Base-by-base conservation (phyloP, 192 early-diverging fungal species). In the Dissophora ornata region DNA sequence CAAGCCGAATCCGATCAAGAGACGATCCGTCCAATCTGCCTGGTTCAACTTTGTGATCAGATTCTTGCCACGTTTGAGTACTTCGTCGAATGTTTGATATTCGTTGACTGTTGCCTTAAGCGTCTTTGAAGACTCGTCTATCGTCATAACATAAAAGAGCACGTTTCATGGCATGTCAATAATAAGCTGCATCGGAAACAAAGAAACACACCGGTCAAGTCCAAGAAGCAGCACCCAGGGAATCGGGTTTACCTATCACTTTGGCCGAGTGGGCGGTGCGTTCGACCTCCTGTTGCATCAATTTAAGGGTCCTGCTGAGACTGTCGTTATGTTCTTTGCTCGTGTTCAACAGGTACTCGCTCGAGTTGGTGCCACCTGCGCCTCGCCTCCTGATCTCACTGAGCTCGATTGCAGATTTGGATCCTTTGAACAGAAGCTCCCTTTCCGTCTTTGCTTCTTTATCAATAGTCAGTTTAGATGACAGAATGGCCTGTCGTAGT, bases 221-320 rank as follows among this genome's bases (percentile, higher is more conserved):
- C n/a, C n/a, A n/a, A n/a, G n/a, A n/a, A n/a, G n/a, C n/a, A n/a
- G n/a, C n/a, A n/a, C n/a, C n/a, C n/a, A n/a, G n/a, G n/a, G n/a
- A n/a, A n/a, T n/a, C n/a, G n/a, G n/a, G n/a, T n/a, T 45, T 71
- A 89, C 89, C 87, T 19, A 91, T 68, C 11, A 86, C 46, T 52
- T 79, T 85, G 18, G 83, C 81, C 10, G 84, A 84, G 45, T 85
- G 79, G 8, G 82, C 55, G 42, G 87, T 90, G 40, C 84, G 84
- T 79, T 87, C 89, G 7, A 92, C 64, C 56, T 92, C 90, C 68
- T 87, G 81, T 19, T 84, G 81, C 87, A 92, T 89, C 42, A 92
- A 74, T 44, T 82, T 78, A 5, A 83, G 81, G 0, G 89, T 90
- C 32, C 86, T 84, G 44, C 64, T 68, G 3, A 92, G 70, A 40